Percentiles rank a stretch among this genome's conserved stretches.
These are phyloP conservation scores for Ogataea paraovalis DNA, from an alignment of 805 yeast genomes.

Conservation along the genomic window DNA sequence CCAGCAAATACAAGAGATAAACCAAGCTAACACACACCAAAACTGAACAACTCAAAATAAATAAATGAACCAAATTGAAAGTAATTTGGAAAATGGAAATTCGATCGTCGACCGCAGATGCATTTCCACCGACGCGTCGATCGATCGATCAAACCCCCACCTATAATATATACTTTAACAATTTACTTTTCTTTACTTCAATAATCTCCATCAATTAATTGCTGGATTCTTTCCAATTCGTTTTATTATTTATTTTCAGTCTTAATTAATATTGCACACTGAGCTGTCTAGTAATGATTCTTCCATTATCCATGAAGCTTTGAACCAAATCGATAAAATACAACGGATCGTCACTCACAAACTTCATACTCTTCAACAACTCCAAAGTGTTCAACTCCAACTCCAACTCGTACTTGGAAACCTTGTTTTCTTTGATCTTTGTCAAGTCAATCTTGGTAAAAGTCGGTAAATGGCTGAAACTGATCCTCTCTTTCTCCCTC, in stretches of 20 bases:
- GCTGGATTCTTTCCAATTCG: too few relatives aligned
- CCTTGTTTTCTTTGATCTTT: constrained; percentile 40
- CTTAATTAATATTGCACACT: constrained; percentile 20
- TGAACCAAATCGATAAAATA: constrained; percentile 44
- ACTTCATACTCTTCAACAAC: constrained; percentile 28
- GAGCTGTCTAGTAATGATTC: constrained; percentile 32
- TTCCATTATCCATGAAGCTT: constrained; percentile 42
- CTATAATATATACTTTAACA: too few relatives aligned
- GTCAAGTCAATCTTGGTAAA: constrained; percentile 73
- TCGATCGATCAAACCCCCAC: neutral
- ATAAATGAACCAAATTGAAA: too few relatives aligned
- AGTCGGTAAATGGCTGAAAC: constrained; percentile 71
- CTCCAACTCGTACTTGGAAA: constrained; percentile 31
- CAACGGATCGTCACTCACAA: constrained; percentile 34
- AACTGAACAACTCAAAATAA: too few relatives aligned
- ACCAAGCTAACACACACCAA: too few relatives aligned
- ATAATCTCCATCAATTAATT: too few relatives aligned
- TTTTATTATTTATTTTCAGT: neutral
- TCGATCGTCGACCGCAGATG: too few relatives aligned
- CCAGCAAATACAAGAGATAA: too few relatives aligned
- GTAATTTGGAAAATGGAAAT: too few relatives aligned
- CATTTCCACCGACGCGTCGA: constrained; percentile 2
- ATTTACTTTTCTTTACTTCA: too few relatives aligned
- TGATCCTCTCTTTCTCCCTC: constrained; percentile 68
- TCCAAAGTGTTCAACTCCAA: constrained; percentile 32